Evolutionary conservation across 768 basidiomycete species (phyloP), one percentile per base, ranked within the genome.

Genomic region (Astraeus odoratus): DNA sequence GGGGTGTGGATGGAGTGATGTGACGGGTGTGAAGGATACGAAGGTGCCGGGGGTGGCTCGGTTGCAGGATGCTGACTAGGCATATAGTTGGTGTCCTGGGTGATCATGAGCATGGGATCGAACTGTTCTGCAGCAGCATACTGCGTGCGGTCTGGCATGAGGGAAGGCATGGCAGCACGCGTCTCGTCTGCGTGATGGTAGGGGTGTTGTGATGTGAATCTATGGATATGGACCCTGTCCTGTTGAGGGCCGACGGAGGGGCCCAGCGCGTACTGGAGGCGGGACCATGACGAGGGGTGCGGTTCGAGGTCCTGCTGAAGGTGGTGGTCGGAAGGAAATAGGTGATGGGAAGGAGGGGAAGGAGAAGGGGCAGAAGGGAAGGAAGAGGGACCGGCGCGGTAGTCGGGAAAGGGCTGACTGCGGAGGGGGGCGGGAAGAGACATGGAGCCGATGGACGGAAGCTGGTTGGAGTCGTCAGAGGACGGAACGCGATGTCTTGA

Each of bases 381-480:
- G 9, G 49, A 23, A 26, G 38, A 37, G 12, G 49, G 24, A 18
- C 35, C 29, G 5, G 22, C 7, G 12, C 46, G 42, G 46, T 39
- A 40, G 9, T 43, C 44, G 7, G 43, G 34, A 22, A 42, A 25
- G 10, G 43, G 34, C 8, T 49, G 35, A 15, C 26, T 26, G 20
- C 36, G 44, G 9, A 41, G 19, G 34, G 39, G 20, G 27, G 27
- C 42, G 15, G 52, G 47, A 40, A 59, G 42, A 26, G 59, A 56
- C 59, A 61, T 60, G 40, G 47, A 49, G 33, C 22, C 15, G 23
- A 52, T 52, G 22, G 47, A 37, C 22, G 47, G 46, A 15, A 49
- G 52, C 45, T 26, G 30, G 20, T 49, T 44, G 1, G 51, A 43
- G 19, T 23, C 31, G 27, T 19, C 39, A 37, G 30, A 41, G 26